Evolutionary conservation across 2,329 filamentous ascomycete species (phyloP).

Genomic region (Aspergillus latus): DNA sequence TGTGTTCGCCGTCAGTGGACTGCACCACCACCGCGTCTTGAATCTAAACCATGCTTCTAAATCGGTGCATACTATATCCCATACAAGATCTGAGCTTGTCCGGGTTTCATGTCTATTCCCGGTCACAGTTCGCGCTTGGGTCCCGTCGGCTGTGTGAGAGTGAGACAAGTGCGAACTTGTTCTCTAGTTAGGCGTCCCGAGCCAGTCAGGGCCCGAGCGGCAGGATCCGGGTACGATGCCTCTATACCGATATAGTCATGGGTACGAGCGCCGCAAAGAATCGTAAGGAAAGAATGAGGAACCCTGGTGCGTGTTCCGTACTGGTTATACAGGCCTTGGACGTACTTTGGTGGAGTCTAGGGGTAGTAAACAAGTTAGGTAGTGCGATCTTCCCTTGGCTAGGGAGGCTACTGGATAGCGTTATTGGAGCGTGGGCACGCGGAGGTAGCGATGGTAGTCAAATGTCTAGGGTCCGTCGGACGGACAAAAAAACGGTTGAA

Average conservation of each 20-base stretch:
- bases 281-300: neutral
- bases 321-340: no score
- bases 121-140: neutral
- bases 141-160: neutral
- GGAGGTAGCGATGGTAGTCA: no score
- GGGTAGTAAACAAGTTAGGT: no score
- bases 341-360: no score
- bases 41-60: neutral
- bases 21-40: neutral
- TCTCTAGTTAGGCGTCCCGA: neutral
- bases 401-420: no score
- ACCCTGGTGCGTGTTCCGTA: no score
- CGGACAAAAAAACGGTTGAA: no score
- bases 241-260: neutral
- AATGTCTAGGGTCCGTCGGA: no score
- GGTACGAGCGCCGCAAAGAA: neutral
- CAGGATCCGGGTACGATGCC: neutral
- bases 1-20: no score
- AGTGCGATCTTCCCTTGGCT: no score
- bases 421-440: no score
- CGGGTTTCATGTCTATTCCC: neutral
- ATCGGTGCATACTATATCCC: neutral
- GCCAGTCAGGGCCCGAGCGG: neutral
- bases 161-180: conserved; percentile 4
- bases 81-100: neutral